Percentiles rank a stretch among this genome's conserved stretches.
Conservation (phyloP, 2,329 filamentous ascomycete species). For the Coniochaeta sp. region DNA sequence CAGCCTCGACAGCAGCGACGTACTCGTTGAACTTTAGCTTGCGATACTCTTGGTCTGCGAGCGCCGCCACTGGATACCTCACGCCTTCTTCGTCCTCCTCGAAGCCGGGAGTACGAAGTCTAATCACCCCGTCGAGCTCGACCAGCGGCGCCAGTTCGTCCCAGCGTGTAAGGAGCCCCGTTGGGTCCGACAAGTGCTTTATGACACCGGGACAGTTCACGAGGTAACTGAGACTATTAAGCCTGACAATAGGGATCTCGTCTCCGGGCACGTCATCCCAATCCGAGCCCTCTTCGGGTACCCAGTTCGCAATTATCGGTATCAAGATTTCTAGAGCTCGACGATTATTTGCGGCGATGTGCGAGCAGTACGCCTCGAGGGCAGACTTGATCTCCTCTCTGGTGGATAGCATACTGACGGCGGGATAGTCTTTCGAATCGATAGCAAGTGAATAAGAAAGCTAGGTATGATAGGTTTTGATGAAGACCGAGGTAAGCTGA, state of each 20-base stretch:
- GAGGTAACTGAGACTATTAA: background rate
- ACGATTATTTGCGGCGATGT: background rate
- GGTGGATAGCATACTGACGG: background rate
- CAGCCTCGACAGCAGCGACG: background rate
- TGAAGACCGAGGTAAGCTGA: background rate
- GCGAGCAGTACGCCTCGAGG: background rate
- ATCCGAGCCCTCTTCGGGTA: background rate
- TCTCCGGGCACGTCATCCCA: background rate
- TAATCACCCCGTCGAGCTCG: background rate
- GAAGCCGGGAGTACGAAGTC: background rate
- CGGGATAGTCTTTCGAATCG: background rate
- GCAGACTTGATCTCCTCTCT: background rate
- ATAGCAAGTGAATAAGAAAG: background rate
- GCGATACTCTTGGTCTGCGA: background rate
- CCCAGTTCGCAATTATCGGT: background rate
- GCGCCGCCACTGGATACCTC: background rate
- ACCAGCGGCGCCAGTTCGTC: background rate
- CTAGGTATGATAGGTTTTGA: background rate
- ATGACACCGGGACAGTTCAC: background rate
- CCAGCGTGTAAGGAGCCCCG: background rate
- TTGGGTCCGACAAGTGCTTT: background rate
- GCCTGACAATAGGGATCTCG: background rate
- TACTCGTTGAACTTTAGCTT: background rate
- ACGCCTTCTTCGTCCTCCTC: background rate
- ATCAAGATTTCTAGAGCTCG: background rate